A percentile compares a stretch with the other conserved stretches of the same genome.
phyloP scores from a whole-genome alignment of 208 protist genomes.

The Strigomonas culicis region DNA sequence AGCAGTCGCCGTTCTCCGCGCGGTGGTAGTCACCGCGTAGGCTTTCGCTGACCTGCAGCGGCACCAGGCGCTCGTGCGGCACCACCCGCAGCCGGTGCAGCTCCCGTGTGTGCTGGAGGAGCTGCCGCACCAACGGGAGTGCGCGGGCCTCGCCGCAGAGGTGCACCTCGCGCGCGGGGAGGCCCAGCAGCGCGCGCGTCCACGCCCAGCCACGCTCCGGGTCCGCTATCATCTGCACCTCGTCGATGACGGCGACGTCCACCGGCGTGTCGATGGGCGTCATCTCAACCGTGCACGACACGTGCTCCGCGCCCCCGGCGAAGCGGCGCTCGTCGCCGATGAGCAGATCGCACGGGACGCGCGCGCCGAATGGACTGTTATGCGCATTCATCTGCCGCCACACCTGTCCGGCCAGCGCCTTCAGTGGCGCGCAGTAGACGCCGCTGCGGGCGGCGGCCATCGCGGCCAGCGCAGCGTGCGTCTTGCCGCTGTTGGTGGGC shows the following conservation, averaged over 20 bases:
- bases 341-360: conserved; percentile 87
- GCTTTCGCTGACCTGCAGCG: conserved; percentile 39
- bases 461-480: conserved; percentile 76
- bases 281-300: conserved; percentile 93
- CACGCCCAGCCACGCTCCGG: conserved; percentile 92
- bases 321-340: conserved; percentile 91
- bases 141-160: conserved; percentile 87
- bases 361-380: not conserved
- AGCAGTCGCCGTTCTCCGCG: conserved; percentile 79
- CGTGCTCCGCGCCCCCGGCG: conserved; percentile 70
- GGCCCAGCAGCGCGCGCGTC: conserved; percentile 92
- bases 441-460: conserved; percentile 60
- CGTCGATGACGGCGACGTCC: conserved; percentile 92
- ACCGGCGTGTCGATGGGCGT: conserved; percentile 59
- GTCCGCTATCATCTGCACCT: conserved; percentile 94
- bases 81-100: conserved; percentile 44
- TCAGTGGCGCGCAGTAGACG: conserved; percentile 93
- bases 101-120: conserved; percentile 75
- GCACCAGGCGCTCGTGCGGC: conserved; percentile 78
- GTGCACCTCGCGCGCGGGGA: conserved; percentile 89
- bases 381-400: conserved; percentile 64
- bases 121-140: conserved; percentile 56
- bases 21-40: conserved; percentile 31
- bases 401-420: conserved; percentile 93
- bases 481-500: conserved; percentile 96